Conservation (phyloP, 75 land plant species). For the Picea glauca region DNA sequence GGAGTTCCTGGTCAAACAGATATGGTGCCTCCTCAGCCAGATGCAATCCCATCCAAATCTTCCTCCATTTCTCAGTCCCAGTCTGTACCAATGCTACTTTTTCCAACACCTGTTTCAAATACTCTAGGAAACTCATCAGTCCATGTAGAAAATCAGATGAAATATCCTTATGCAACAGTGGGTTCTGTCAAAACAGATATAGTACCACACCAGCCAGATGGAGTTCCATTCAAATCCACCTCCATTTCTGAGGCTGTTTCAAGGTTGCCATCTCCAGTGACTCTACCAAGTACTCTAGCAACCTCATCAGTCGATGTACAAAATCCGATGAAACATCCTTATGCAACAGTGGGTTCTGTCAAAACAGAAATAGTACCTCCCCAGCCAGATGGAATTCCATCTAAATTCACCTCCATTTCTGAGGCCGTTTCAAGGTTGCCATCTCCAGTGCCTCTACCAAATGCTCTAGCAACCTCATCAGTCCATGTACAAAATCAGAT, state of each 20-base stretch:
- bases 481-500: background rate
- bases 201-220: background rate
- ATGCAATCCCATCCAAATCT: background rate
- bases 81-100: background rate
- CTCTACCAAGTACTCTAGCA: background rate
- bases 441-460: constrained; percentile 2
- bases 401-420: background rate
- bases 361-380: background rate
- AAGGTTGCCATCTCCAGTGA: background rate
- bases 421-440: background rate
- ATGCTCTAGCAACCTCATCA: background rate
- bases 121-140: background rate
- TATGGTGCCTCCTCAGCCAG: background rate
- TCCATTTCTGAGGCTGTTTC: background rate
- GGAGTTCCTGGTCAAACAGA: constrained; percentile 2
- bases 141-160: background rate
- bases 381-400: background rate
- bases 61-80: background rate
- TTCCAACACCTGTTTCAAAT: background rate
- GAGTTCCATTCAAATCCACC: background rate
- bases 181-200: background rate
- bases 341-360: background rate
- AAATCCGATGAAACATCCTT: background rate
- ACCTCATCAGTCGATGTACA: background rate
- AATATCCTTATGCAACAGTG: background rate